Base-by-base conservation (phyloP, 164 flowering plant species). In the Warburgia ugandensis region DNA sequence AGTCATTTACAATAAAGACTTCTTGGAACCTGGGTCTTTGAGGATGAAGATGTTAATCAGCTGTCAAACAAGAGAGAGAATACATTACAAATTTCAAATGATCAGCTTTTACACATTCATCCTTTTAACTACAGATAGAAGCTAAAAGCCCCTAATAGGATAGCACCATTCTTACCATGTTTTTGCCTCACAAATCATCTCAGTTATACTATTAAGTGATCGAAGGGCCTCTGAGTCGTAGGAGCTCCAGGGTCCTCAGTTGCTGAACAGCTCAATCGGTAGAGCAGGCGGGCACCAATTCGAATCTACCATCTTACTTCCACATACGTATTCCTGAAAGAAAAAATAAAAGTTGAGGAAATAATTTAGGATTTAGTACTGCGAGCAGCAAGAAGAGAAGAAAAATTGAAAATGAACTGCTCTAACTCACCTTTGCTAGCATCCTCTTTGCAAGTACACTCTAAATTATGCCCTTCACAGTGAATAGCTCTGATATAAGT, bases 361-460 rank as follows among this genome's bases (percentile, higher is more conserved):
- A 27, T n/a, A 9, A 23, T 7, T 2, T 0, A 23, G 10, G 22
- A n/a, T n/a, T n/a, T n/a, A n/a, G n/a, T n/a, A 7, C n/a, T n/a
- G n/a, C n/a, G n/a, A n/a, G n/a, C n/a, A n/a, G n/a, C n/a, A n/a
- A n/a, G n/a, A n/a, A n/a, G n/a, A n/a, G n/a, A n/a, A n/a, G n/a
- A n/a, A n/a, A n/a, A n/a, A n/a, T n/a, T n/a, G n/a, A 3, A 36
- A 36, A 11, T 2, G 39, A 36, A 17, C 39, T 11, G 16, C 39
- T 36, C 16, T 26, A 3, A 68, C 90, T 81, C 70, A 87, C 99
- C 66, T 92, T 92, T 51, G 99, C 88, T 30, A 92, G 87, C 99
- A 92, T 88, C 62, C 95, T 65, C 65, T 94, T 94, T 1, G 99
- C 99, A 22, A 94, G 71, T 22, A 88, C 95, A 55, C 97, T 94